Conservation (phyloP, 2,329 filamentous ascomycete genomes). For the Aspergillus spinulosporus region DNA sequence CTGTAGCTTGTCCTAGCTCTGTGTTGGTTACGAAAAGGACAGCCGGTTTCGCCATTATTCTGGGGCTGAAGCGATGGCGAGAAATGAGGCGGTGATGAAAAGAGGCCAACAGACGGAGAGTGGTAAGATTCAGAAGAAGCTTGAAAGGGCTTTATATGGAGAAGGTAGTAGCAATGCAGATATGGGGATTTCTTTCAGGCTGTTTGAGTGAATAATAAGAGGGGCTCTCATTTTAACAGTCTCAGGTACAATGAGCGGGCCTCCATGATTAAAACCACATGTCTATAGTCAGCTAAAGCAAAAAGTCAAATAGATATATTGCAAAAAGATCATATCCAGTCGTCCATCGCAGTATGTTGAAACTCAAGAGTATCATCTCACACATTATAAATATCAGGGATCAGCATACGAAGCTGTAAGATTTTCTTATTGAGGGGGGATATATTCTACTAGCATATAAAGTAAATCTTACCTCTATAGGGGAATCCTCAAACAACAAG, state of each 20-base stretch:
- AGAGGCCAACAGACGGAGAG: background rate
- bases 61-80: background rate
- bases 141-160: background rate
- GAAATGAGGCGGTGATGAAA: background rate
- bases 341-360: too few relatives aligned
- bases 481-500: background rate
- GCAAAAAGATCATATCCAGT: too few relatives aligned
- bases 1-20: conserved; percentile 46
- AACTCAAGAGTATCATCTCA: background rate
- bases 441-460: background rate
- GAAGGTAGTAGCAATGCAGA: background rate
- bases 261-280: too few relatives aligned
- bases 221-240: background rate
- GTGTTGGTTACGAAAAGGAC: conserved; percentile 46
- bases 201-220: background rate
- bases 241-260: background rate
- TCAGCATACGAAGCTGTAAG: background rate
- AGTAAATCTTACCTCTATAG: background rate
- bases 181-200: background rate
- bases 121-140: background rate
- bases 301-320: too few relatives aligned
- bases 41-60: conserved; percentile 13
- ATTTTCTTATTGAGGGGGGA: background rate
- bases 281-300: too few relatives aligned
- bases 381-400: background rate